Conservation (phyloP, 192 early-diverging fungal species). For the Funneliformis geosporum region DNA sequence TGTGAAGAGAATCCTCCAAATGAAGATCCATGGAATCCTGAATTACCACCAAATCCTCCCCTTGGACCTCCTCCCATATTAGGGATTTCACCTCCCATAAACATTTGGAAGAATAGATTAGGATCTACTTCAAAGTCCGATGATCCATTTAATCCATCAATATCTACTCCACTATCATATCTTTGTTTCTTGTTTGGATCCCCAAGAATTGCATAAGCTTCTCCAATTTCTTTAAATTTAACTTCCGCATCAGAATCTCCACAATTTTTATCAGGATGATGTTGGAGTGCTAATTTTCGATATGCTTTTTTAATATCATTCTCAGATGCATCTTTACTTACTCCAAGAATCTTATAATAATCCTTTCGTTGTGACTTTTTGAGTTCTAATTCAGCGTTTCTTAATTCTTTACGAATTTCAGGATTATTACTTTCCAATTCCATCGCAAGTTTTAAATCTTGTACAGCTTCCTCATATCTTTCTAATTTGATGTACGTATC, state of each 20-base stretch:
- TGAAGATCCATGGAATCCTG: neutral
- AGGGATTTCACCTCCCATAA: slow-evolving; percentile 42
- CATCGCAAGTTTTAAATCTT: slow-evolving; percentile 69
- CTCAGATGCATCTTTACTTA: slow-evolving; percentile 73
- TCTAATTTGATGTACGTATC: slow-evolving; percentile 73
- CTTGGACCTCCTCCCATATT: slow-evolving; percentile 36
- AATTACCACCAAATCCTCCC: slow-evolving; percentile 4
- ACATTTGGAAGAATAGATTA: slow-evolving; percentile 58
- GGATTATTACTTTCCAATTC: slow-evolving; percentile 65
- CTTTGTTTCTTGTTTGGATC: slow-evolving; percentile 81
- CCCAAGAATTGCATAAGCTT: slow-evolving; percentile 77
- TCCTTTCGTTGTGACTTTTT: slow-evolving; percentile 88
- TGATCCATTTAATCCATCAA: slow-evolving; percentile 62
- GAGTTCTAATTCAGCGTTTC: slow-evolving; percentile 63
- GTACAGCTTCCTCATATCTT: slow-evolving; percentile 74
- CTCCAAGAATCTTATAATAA: slow-evolving; percentile 91
- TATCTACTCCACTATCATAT: slow-evolving; percentile 77
- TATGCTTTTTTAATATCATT: slow-evolving; percentile 84
- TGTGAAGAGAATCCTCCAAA: no score
- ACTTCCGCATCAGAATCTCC: slow-evolving; percentile 66
- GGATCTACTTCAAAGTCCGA: slow-evolving; percentile 54
- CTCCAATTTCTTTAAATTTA: slow-evolving; percentile 83
- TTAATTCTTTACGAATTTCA: slow-evolving; percentile 41
- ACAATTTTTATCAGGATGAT: slow-evolving; percentile 92
- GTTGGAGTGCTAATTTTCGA: slow-evolving; percentile 77